Conservation (phyloP, 345 rosid species). For the Eutrema japonicum region DNA sequence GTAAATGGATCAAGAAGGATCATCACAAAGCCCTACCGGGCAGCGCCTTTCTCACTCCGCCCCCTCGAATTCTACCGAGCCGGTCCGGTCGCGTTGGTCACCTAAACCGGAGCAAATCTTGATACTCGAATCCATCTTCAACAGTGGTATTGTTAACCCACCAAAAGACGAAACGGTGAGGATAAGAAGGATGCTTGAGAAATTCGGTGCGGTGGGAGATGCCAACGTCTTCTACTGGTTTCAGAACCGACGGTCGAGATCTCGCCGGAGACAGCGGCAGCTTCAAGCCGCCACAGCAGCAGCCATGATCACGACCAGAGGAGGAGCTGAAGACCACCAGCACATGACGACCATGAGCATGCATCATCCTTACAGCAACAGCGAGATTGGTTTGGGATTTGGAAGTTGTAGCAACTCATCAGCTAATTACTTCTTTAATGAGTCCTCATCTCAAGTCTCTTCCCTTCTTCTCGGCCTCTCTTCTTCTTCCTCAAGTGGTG, state of each 20-base stretch:
- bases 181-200: conserved; percentile 84
- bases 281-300: conserved; percentile 61
- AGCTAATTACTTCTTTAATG: conserved; percentile 32
- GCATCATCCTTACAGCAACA: conserved; percentile 37
- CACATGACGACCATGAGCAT: conserved; percentile 37
- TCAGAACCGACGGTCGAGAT: conserved; percentile 91
- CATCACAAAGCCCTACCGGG: conserved; percentile 45
- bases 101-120: conserved; percentile 98
- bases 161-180: conserved; percentile 94
- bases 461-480: conserved; percentile 22
- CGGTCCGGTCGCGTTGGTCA: conserved; percentile 94
- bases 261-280: conserved; percentile 96
- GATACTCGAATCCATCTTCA: conserved; percentile 96
- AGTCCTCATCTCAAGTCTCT: conserved; percentile 35
- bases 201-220: conserved; percentile 92
- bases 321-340: conserved; percentile 29
- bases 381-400: conserved; percentile 41
- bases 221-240: conserved; percentile 99
- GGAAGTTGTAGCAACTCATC: conserved; percentile 36
- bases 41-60: not conserved
- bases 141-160: conserved; percentile 97
- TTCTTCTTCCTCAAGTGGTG: conserved; percentile 43
- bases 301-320: not conserved
- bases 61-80: conserved; percentile 57
- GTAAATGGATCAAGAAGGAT: conserved; percentile 70